Conservation (phyloP, 352 stramenopile species). For the Phytophthora cryptogea region DNA sequence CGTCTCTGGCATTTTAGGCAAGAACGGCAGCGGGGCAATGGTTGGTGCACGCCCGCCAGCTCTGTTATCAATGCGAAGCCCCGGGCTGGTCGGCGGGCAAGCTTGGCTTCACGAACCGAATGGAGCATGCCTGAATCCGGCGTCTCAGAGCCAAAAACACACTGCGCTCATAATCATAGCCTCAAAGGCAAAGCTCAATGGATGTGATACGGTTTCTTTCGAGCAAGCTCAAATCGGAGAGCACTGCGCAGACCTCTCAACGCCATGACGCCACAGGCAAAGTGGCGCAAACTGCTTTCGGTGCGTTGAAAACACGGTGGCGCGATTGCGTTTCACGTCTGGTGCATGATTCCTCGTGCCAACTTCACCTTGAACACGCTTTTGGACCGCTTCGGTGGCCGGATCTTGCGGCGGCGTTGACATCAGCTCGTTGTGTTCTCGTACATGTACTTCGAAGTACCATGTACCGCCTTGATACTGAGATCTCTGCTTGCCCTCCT, state of each 20-base stretch:
- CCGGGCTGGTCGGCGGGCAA: slow-evolving; percentile 16
- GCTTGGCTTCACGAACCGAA: slow-evolving; percentile 10
- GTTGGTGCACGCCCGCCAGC: slow-evolving; percentile 7
- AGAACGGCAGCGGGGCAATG: too few relatives aligned
- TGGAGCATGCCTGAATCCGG: slow-evolving; percentile 5
- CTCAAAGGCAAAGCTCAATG: slow-evolving; percentile 2
- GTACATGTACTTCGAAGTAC: too few relatives aligned
- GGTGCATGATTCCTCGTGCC: slow-evolving; percentile 12
- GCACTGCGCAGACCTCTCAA: neutral
- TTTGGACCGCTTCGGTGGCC: too few relatives aligned
- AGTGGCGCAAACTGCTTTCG: slow-evolving; percentile 13
- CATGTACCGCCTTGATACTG: neutral
- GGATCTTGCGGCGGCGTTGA: too few relatives aligned
- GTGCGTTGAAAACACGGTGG: slow-evolving; percentile 3
- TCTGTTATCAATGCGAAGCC: slow-evolving; percentile 5
- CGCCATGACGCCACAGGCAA: slow-evolving; percentile 4
- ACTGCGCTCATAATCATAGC: slow-evolving; percentile 2
- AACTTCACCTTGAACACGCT: slow-evolving; percentile 6
- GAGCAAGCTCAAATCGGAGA: neutral
- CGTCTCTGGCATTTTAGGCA: neutral
- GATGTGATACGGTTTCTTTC: slow-evolving; percentile 12
- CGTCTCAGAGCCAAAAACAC: slow-evolving; percentile 11
- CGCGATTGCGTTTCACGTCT: slow-evolving; percentile 23
- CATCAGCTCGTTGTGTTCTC: too few relatives aligned
- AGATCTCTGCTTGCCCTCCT: neutral